Conservation (phyloP, 108 stramenopile species). For the Parietichytrium sp. region DNA sequence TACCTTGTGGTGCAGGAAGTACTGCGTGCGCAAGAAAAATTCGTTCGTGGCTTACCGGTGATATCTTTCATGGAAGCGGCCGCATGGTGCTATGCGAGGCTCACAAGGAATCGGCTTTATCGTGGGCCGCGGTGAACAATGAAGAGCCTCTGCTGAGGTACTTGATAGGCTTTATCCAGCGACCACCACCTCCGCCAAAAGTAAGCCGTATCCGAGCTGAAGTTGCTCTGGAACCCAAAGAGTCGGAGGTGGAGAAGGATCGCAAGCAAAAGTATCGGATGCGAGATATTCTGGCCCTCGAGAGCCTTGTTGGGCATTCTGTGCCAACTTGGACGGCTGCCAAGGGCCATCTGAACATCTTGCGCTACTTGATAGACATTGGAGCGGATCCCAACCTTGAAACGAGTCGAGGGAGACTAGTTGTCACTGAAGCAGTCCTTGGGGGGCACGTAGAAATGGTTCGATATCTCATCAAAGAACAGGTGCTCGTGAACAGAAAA, state of each 20-base stretch:
- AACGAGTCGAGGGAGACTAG: neutral
- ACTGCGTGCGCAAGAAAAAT: neutral
- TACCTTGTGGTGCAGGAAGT: neutral
- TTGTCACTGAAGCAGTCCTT: neutral
- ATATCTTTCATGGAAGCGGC: neutral
- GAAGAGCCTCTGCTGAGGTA: too few species aligned
- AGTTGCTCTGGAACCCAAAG: too few species aligned
- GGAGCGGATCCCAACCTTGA: neutral
- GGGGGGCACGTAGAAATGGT: conserved; percentile 1
- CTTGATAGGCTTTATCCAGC: too few species aligned
- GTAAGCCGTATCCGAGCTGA: too few species aligned
- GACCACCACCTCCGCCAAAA: too few species aligned
- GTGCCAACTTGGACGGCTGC: neutral
- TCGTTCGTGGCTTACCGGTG: conserved; percentile 13
- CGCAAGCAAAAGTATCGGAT: too few species aligned
- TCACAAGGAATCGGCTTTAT: neutral
- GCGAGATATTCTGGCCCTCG: neutral
- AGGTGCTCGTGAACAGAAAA: neutral
- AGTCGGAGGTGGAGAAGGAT: too few species aligned
- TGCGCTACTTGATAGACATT: neutral
- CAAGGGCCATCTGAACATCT: neutral
- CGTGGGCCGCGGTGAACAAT: too few species aligned
- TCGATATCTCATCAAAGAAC: neutral
- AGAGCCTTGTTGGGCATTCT: conserved; percentile 1
- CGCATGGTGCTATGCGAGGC: conserved; percentile 7